Base-by-base conservation (phyloP, 345 rosid species). In the Nasturtium officinale region DNA sequence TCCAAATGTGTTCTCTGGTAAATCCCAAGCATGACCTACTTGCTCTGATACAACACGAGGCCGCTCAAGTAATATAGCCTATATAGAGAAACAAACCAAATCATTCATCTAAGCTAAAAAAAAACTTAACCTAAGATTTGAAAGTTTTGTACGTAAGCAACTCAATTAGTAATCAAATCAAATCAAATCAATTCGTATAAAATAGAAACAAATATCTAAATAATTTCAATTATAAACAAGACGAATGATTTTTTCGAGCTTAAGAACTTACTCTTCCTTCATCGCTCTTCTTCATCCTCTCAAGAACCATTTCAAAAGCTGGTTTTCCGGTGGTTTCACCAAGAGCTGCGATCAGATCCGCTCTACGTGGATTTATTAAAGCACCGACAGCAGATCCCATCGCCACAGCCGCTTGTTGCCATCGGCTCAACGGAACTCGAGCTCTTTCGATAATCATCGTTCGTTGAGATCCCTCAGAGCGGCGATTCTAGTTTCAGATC, bases 391-490 rank as follows among this genome's bases (percentile, higher is more conserved):
- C 94, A 37, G 93, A 88, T 56, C 91, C 87, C 60, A 85, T 61
- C 0, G 90, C 91, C 59, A 90, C 90, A 0, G 87, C 90, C 10
- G 85, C 94, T 81, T 83, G 87, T 71, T 90, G 89, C 96, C 94
- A 88, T 30, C 82, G 61, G 6, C 80, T 83, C n/a, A 88, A 78
- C 65, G 54, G 78, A 5, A 88, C 59, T 11, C 81, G 77, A 61
- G 77, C 87, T 47, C 87, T 79, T 69, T 65, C 82, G 13, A 81
- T 64, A 81, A 53, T 57, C 72, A 71, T 75, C 43, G 30, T 50
- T 66, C 33, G 17, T 53, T 11, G 43, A 28, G 52, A 46, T 48
- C 38, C 5, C 21, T 57, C 23, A 16, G 16, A 23, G 25, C 65
- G 20, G 45, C 23, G 60, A 74, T 12, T 33, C 12, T 23, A 12